Percentiles rank a stretch among this genome's conserved stretches.
These are phyloP conservation scores for Yamadazyma aaseri DNA, from an alignment of 1,139 yeast genomes.

Conservation along the genomic window DNA sequence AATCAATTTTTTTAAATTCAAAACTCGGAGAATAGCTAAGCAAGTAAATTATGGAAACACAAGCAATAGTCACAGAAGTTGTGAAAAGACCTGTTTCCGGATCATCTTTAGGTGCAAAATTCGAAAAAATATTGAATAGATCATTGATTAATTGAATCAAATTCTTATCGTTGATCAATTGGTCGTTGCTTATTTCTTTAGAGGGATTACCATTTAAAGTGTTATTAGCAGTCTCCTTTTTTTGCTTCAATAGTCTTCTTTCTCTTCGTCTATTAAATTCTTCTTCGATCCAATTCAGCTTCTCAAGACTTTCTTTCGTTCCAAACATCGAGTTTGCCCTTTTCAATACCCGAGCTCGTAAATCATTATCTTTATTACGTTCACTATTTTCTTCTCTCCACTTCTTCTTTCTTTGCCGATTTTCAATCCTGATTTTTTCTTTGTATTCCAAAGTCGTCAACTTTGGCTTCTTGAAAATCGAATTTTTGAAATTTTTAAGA, in stretches of 20 bases:
- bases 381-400: constrained; percentile 88
- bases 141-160: constrained; percentile 31
- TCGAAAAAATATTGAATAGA: constrained; percentile 37
- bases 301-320: constrained; percentile 49
- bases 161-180: constrained; percentile 13
- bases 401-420: constrained; percentile 81
- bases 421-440: constrained; percentile 66
- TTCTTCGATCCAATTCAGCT: constrained; percentile 69
- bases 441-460: constrained; percentile 39
- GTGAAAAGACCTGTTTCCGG: constrained; percentile 40
- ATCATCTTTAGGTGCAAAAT: constrained; percentile 32
- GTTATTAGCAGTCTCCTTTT: constrained; percentile 19
- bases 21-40: constrained; percentile 11
- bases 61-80: constrained; percentile 25
- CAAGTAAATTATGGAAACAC: constrained; percentile 14
- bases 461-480: constrained; percentile 25
- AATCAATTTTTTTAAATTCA: constrained; percentile 16
- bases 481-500: constrained; percentile 15
- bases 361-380: constrained; percentile 83
- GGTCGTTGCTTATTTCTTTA: constrained; percentile 12
- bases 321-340: constrained; percentile 74
- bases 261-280: constrained; percentile 69
- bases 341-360: constrained; percentile 72
- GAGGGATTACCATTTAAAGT: constrained; percentile 4
- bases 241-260: constrained; percentile 48